Evolutionary conservation across 768 basidiomycete genomes (phyloP).

Genomic region (Infundibulicybe gibba): DNA sequence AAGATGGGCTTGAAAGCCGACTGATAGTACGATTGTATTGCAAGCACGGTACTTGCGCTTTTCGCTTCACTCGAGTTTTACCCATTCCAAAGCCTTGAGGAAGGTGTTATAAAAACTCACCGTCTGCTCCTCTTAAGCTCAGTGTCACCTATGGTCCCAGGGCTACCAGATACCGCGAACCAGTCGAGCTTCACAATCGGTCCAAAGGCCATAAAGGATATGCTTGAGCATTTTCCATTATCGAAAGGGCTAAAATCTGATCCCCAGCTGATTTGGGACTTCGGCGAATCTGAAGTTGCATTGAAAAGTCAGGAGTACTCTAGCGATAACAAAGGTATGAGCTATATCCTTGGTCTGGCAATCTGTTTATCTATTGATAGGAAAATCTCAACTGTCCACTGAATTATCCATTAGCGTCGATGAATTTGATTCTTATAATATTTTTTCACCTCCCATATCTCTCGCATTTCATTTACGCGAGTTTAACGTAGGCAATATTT

Average conservation of each 20-base stretch:
- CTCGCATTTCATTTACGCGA: constrained; percentile 82
- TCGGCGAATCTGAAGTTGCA: constrained; percentile 61
- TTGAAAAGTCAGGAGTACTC: constrained; percentile 68
- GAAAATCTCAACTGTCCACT: constrained; percentile 62
- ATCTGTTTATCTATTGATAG: constrained; percentile 26
- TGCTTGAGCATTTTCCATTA: constrained; percentile 78
- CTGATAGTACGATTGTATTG: constrained; percentile 73
- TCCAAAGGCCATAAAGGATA: constrained; percentile 67
- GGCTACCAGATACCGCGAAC: constrained; percentile 49
- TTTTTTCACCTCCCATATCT: constrained; percentile 57
- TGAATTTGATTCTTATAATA: constrained; percentile 78
- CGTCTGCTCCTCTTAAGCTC: constrained; percentile 59
- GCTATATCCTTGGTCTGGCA: not conserved
- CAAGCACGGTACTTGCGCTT: constrained; percentile 64
- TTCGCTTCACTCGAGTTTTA: not conserved
- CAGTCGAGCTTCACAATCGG: constrained; percentile 72
- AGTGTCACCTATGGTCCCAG: constrained; percentile 59
- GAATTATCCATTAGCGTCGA: constrained; percentile 74
- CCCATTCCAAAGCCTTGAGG: not conserved
- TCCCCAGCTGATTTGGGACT: constrained; percentile 81
- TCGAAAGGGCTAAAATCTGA: constrained; percentile 62
- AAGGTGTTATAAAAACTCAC: constrained; percentile 84
- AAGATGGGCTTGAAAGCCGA: constrained; percentile 66
- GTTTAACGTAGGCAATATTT: constrained; percentile 56
- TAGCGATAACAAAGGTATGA: constrained; percentile 58